Conservation (phyloP, 306 rosid species). For the Quercus aquifolioides region DNA sequence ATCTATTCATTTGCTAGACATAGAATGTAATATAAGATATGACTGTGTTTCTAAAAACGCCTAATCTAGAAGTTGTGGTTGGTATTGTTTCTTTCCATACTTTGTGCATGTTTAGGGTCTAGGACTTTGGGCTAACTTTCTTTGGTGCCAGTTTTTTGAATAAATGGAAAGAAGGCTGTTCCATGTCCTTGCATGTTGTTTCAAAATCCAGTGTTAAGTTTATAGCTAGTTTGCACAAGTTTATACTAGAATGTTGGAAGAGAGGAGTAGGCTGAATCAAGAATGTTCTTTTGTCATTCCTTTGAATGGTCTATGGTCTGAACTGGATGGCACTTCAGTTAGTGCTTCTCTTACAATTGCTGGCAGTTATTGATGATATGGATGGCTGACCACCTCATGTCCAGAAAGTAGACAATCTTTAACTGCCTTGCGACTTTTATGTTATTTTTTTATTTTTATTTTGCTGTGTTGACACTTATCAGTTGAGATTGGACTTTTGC, state of each 20-base stretch:
- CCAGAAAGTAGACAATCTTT: neutral
- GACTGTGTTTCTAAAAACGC: too few relatives aligned
- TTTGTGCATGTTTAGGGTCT: too few relatives aligned
- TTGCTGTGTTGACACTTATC: neutral
- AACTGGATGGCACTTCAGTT: neutral
- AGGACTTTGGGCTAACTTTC: too few relatives aligned
- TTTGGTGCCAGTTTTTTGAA: too few relatives aligned
- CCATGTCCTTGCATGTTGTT: too few relatives aligned
- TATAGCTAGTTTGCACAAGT: neutral
- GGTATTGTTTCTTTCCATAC: too few relatives aligned
- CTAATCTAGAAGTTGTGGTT: too few relatives aligned
- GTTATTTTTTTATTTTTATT: neutral
- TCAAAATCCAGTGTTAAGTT: too few relatives aligned
- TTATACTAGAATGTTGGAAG: neutral
- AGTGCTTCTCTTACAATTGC: neutral
- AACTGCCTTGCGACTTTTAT: neutral
- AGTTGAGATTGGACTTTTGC: neutral
- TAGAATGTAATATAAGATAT: too few relatives aligned
- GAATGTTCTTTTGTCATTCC: neutral
- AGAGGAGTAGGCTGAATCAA: neutral
- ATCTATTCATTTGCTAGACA: too few relatives aligned
- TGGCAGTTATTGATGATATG: neutral
- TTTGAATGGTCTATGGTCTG: neutral
- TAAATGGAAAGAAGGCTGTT: too few relatives aligned
- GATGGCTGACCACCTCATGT: neutral